Evolutionary conservation across 371 early-diverging fungal genomes (phyloP), one percentile per base, ranked within the genome.

Genomic region (Paraphysoderma sedebokerense): DNA sequence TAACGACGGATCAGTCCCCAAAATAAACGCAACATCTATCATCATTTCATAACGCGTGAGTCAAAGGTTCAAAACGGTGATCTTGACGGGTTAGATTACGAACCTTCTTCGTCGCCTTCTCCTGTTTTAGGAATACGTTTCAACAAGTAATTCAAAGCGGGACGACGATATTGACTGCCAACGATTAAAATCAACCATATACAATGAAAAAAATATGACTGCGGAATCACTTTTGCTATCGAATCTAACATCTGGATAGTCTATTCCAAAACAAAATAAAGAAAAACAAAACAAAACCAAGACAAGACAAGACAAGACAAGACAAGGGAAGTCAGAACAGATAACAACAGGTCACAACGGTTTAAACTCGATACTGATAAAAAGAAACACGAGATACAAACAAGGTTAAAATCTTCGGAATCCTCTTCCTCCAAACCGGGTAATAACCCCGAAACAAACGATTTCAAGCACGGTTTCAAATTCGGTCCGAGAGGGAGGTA

Each of bases 381-480:
- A 5, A 9, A 37, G 19, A 5, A 9, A 37, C 5, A 9, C 23
- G 20, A 28, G 2, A 28, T 17, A 40, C 40, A 35, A 55, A 74
- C 71, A 48, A 68, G 61, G 44, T 81, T 82, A 57, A 85, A 87
- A 52, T 71, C 79, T 52, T 93, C 93, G 57, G 74, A 81, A 28
- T 83, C 82, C 56, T 89, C 91, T 52, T 92, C 91, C 45, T 95
- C 96, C 12, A 93, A 55, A 8, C 81, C 85, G 1, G 92, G 87
- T 22, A 91, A 61, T 19, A 93, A 46, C 0, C 85, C 88, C 31
- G 83, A 75, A 23, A 88, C 67, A 12, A 95, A 67, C 29, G 83
- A 80, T 55, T 83, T 77, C 54, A 89, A 64, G 45, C 81, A 76
- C 2, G 84, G 80, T 35, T 77, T 65, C 47, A 92, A 62, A 12